A percentile compares a stretch with the other conserved stretches of the same genome.
Evolutionary conservation across 2,329 filamentous ascomycete genomes (phyloP).

Genomic region (Aotearoamyces nothofagi): DNA sequence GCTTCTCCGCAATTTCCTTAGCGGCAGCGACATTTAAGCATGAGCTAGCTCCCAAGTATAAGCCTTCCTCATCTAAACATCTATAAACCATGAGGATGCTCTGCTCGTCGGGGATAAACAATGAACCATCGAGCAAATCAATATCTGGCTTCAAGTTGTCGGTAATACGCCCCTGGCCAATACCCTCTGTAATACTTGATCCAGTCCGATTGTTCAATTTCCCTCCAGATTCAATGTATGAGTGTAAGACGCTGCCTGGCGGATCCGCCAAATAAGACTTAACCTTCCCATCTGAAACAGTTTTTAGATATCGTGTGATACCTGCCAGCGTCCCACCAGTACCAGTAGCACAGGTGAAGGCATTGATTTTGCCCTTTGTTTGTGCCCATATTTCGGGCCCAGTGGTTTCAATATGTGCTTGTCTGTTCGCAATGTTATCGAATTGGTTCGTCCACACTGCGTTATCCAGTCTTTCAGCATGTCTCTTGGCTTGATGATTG

Average conservation of each 20-base stretch:
- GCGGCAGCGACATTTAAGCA: conserved; percentile 91
- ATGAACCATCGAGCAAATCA: conserved; percentile 65
- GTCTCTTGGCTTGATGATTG: conserved; percentile 86
- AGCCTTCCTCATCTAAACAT: conserved; percentile 85
- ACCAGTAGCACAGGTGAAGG: conserved; percentile 89
- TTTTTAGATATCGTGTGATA: conserved; percentile 77
- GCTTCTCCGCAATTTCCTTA: conserved; percentile 79
- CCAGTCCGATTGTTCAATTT: conserved; percentile 69
- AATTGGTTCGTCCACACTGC: conserved; percentile 99
- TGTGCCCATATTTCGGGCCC: conserved; percentile 96
- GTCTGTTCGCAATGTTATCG: conserved; percentile 87
- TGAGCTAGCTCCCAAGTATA: conserved; percentile 90
- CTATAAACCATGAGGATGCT: conserved; percentile 96
- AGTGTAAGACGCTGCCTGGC: conserved; percentile 83
- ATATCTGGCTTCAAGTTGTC: conserved; percentile 84
- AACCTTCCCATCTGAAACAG: conserved; percentile 59
- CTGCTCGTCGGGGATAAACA: conserved; percentile 82
- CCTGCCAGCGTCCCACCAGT: conserved; percentile 88
- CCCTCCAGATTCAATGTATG: conserved; percentile 76
- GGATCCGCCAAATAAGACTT: conserved; percentile 88
- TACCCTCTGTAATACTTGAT: conserved; percentile 90
- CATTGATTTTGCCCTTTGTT: conserved; percentile 72
- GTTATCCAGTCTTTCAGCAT: conserved; percentile 74
- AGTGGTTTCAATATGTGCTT: conserved; percentile 91
- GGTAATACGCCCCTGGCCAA: conserved; percentile 92